Conservation (phyloP, 169 alveolate species). For the Plasmodium blacklocki region DNA sequence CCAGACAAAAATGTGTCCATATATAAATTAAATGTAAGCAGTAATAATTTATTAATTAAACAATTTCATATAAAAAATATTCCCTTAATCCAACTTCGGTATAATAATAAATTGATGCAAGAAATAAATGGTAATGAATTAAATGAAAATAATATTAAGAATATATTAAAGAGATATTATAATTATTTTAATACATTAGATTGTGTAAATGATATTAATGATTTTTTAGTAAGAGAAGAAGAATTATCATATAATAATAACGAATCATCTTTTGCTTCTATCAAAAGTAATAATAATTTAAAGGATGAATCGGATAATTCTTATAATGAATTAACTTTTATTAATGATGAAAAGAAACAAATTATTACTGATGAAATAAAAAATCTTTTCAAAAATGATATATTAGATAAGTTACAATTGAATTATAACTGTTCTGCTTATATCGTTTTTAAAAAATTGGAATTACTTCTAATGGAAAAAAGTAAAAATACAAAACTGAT, state of each 20-base stretch:
- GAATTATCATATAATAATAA: conserved; percentile 11
- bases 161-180: conserved; percentile 20
- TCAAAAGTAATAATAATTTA: not conserved
- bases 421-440: conserved; percentile 44
- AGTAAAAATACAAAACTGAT: conserved; percentile 7
- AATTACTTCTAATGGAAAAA: conserved; percentile 27
- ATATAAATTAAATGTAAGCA: conserved; percentile 54
- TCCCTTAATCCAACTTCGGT: conserved; percentile 67
- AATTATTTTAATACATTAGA: conserved; percentile 36
- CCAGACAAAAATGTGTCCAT: conserved; percentile 31
- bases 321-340: not conserved
- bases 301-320: not conserved
- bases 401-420: conserved; percentile 24
- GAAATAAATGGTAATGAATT: conserved; percentile 68
- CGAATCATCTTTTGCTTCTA: not conserved
- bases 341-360: not conserved
- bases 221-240: conserved; percentile 58
- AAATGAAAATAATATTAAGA: conserved; percentile 31
- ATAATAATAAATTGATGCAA: conserved; percentile 52
- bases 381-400: not conserved
- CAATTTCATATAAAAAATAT: conserved; percentile 66
- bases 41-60: conserved; percentile 36
- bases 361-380: not conserved
- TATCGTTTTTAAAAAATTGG: conserved; percentile 45
- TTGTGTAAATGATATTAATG: conserved; percentile 31